Base-by-base conservation (phyloP, 2,329 filamentous ascomycete genomes). In the Penicillium psychrosexuale region DNA sequence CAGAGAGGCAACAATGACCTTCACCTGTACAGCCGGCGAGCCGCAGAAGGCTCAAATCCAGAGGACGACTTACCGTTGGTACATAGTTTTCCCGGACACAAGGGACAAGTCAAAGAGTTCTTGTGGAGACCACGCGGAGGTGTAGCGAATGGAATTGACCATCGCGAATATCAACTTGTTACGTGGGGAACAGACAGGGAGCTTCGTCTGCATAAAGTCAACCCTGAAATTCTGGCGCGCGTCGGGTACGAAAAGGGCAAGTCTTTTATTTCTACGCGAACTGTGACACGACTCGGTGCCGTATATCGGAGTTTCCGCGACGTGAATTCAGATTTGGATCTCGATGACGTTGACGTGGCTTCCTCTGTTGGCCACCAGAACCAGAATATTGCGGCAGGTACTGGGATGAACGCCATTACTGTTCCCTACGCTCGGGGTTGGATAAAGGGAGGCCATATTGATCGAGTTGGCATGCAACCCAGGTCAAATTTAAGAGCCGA, bases 111-210 rank as follows among this genome's bases (percentile, higher is more conserved):
- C 30, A 96, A 94, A 67, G 92, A 97, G 65, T 97, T 97, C 58
- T 76, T 97, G 11, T 97, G 92, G 92, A 83, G 92, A 69, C 84
- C 84, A 45, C 84, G 92, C 52, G 92, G 92, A 36, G 78, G 79
- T 19, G 82, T 82, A 17, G 82, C 84, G 15, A 83, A 90, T 51
- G 82, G 83, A n/a, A 75, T 88, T 43, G 92, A 97, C 65, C 80
- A 91, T 58, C 84, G 93, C 64, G 92, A 97, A 49, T 97, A 96
- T 60, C 92, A 97, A 71, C 80, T 97, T 17, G 90, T 97, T 0
- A 92, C 92, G 0, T 97, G 92, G 92, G 91, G 91, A 27, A 87
- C 89, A 46, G 93, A 97, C 70, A 89, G 88, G 61, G 84, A 91
- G 66, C 78, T 97, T 30, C 86, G 89, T 46, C 79, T 97, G 28